Evolutionary conservation across 2,329 filamentous ascomycete genomes (phyloP), one percentile per base, ranked within the genome.

Genomic region (Triangularia verruculosa): DNA sequence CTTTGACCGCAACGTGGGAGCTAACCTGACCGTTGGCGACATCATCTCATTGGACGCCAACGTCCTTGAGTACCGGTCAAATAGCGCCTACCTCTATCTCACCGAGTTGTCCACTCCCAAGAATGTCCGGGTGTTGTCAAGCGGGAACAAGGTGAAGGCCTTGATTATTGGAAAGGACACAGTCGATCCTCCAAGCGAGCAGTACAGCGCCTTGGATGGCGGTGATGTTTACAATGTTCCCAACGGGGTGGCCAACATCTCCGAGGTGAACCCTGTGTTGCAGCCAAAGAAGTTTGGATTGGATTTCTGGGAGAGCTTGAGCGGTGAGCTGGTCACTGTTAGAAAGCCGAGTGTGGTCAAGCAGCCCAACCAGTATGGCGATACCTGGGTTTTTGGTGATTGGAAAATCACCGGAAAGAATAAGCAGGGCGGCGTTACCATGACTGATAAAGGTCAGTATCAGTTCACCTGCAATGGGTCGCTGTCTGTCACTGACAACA

Each of bases 231-330:
- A 89, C 66, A 82, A 77, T 1, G 76, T 89, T 4, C 89, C 89
- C 11, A 89, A 89, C 71, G 88, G 85, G 65, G 77, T 78, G 43
- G 82, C 78, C 66, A 80, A 81, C 67, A 72, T 91, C 43, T 88
- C 86, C 1, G 77, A 74, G 5, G 77, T 72, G 32, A 91, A 91
- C 72, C 88, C 88, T 0, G 76, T 77, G 13, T 79, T 91, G 43
- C 74, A 88, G 65, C 88, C 88, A 1, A 76, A 77, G 22, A 75
- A 78, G 51, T 91, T 87, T 70, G 89, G 89, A 2, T 78, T 91
- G 28, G 89, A 91, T 73, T 92, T 91, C 72, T 91, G 89, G 89
- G 86, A 91, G 80, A 87, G 83, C 66, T 75, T 91, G 63, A 80
- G 78, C 61, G 89, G 88, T 27, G 87, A 91, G 74, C 78, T 90